These are phyloP conservation scores for Conoideocrella luteorostrata DNA, from an alignment of 2,329 filamentous ascomycete genomes.

Conservation along the genomic window DNA sequence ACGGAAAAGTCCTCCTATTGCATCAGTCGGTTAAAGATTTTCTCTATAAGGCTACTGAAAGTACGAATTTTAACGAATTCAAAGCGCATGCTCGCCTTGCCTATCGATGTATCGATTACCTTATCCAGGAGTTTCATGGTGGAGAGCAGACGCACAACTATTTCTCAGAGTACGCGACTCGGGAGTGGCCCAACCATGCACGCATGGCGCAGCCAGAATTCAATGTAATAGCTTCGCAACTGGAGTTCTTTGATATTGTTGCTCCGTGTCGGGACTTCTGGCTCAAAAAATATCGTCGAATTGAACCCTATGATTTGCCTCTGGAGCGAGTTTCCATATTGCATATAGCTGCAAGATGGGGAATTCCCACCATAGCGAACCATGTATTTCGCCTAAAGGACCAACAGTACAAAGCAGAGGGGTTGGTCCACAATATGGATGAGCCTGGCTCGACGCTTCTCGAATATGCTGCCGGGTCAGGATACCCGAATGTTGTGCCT, in stretches of 20 bases:
- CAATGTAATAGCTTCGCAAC: neutral
- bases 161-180: constrained; percentile 5
- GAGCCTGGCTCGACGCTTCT: neutral
- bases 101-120: constrained; percentile 2
- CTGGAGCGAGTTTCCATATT: constrained; percentile 5
- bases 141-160: neutral
- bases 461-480: neutral
- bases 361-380: constrained; percentile 6
- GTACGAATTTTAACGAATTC: neutral
- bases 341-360: constrained; percentile 10
- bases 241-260: constrained; percentile 6
- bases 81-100: neutral
- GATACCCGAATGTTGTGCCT: neutral
- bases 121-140: constrained; percentile 1
- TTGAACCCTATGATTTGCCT: neutral
- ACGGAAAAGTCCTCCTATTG: constrained; percentile 12
- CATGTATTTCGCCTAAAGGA: neutral
- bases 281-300: too few species aligned
- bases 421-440: neutral
- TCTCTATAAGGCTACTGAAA: constrained; percentile 2
- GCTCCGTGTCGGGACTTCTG: constrained; percentile 7
- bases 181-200: constrained; percentile 6
- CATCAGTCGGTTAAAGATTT: too few species aligned
- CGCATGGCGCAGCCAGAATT: constrained; percentile 7
- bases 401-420: neutral